These are phyloP conservation scores for Pythium phragmitis DNA, from an alignment of 352 stramenopile species.

Conservation along the genomic window DNA sequence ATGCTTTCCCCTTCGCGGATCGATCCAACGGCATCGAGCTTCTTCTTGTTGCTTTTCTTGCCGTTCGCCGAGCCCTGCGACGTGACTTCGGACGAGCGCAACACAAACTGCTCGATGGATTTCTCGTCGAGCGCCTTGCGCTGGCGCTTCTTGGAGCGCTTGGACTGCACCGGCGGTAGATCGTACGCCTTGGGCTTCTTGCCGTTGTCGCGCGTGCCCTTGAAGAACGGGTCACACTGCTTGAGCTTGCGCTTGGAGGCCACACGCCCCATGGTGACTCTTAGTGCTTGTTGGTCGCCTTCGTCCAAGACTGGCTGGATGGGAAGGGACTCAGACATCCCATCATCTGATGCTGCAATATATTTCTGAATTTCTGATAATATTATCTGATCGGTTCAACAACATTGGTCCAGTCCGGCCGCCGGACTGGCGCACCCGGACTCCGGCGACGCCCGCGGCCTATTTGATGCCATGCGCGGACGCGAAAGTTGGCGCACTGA, in stretches of 20 bases:
- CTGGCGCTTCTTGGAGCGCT: slow-evolving; percentile 79
- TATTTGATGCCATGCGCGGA: too few species aligned
- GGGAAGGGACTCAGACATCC: slow-evolving; percentile 15
- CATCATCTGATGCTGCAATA: neutral
- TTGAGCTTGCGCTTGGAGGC: slow-evolving; percentile 83
- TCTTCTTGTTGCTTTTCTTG: slow-evolving; percentile 41
- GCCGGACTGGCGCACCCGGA: too few species aligned
- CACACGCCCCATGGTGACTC: slow-evolving; percentile 56
- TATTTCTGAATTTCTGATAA: neutral
- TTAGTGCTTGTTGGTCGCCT: neutral
- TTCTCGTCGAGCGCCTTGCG: slow-evolving; percentile 61
- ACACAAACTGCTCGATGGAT: slow-evolving; percentile 64
- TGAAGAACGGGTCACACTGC: slow-evolving; percentile 86
- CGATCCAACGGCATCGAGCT: slow-evolving; percentile 46
- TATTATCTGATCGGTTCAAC: neutral
- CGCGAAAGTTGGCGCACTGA: too few species aligned
- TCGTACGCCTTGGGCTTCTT: slow-evolving; percentile 74
- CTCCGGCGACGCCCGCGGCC: too few species aligned
- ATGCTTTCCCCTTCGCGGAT: slow-evolving; percentile 74
- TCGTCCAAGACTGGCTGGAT: slow-evolving; percentile 17
- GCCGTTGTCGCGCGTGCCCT: slow-evolving; percentile 67
- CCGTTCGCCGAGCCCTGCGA: slow-evolving; percentile 16
- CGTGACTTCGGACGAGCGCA: slow-evolving; percentile 45
- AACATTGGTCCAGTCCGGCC: too few species aligned
- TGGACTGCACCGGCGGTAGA: slow-evolving; percentile 65